Evolutionary conservation across 2,329 filamentous ascomycete species (phyloP).

Genomic region (Zelopaecilomyces penicillatus): DNA sequence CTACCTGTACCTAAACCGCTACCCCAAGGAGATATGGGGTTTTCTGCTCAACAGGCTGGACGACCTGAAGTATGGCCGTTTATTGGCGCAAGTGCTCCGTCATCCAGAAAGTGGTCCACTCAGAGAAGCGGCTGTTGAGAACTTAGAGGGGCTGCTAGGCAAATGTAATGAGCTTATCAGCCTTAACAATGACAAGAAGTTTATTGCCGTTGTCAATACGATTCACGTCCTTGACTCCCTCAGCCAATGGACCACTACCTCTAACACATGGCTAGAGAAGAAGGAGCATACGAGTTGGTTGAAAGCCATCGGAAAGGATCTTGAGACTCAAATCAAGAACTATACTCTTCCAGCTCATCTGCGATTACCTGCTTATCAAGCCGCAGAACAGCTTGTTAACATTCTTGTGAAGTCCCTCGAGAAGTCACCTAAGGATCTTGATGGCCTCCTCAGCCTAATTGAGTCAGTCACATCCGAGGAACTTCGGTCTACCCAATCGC

Average conservation of each 20-base stretch:
- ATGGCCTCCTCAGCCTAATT: conserved; percentile 76
- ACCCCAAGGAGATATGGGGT: conserved; percentile 77
- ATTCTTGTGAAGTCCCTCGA: conserved; percentile 76
- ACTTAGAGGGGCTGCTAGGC: conserved; percentile 63
- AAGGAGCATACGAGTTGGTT: conserved; percentile 53
- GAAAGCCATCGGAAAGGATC: conserved; percentile 61
- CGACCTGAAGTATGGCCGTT: conserved; percentile 79
- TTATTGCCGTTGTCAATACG: conserved; percentile 69
- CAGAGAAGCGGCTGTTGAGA: conserved; percentile 63
- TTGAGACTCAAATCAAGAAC: conserved; percentile 64
- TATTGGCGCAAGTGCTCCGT: conserved; percentile 79
- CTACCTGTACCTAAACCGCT: conserved; percentile 88
- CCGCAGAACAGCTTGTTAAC: conserved; percentile 76
- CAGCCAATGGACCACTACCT: conserved; percentile 53
- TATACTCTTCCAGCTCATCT: conserved; percentile 64
- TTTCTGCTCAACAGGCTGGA: conserved; percentile 73
- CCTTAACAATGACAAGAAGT: conserved; percentile 61
- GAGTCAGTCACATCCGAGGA: conserved; percentile 78
- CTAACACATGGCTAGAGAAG: conserved; percentile 61
- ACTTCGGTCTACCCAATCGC: conserved; percentile 64
- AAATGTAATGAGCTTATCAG: conserved; percentile 55
- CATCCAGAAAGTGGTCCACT: conserved; percentile 67
- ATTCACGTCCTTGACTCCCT: conserved; percentile 80
- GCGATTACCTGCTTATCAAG: conserved; percentile 80
- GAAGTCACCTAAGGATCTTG: conserved; percentile 65